Conservation (phyloP, 495 filamentous ascomycete species). For the Daldinia grandis region DNA sequence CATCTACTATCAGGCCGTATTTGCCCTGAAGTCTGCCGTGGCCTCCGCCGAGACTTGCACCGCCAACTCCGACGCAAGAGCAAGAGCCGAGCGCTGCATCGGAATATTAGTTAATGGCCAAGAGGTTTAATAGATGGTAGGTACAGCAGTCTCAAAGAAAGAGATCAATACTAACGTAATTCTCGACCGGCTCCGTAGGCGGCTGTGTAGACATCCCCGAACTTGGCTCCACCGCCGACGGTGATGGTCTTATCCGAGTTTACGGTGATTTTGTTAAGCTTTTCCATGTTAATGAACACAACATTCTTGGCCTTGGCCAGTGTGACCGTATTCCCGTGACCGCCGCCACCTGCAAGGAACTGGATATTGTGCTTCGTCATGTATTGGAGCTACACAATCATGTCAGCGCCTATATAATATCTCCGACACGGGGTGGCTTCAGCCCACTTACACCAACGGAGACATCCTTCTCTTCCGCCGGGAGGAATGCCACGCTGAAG, state of each 20-base stretch:
- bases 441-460: background rate
- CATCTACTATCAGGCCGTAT: constrained; percentile 67
- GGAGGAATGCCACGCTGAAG: constrained; percentile 1
- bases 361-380: constrained; percentile 3
- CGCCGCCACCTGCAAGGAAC: background rate
- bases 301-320: background rate
- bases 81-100: constrained; percentile 34
- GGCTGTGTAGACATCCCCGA: background rate
- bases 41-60: constrained; percentile 69
- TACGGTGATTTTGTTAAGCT: background rate
- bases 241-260: constrained; percentile 1
- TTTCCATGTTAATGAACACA: background rate
- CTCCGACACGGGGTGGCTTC: background rate
- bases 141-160: background rate
- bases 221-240: background rate
- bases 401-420: background rate
- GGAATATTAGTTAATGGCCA: background rate
- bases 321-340: constrained; percentile 4
- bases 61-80: constrained; percentile 62
- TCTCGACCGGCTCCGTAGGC: constrained; percentile 6
- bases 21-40: constrained; percentile 63
- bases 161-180: background rate
- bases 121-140: background rate
- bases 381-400: background rate
- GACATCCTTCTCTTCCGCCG: constrained; percentile 1